A percentile compares a stretch with the other conserved stretches of the same genome.
phyloP scores from a whole-genome alignment of 306 rosid species.

The Quercus mongolica region DNA sequence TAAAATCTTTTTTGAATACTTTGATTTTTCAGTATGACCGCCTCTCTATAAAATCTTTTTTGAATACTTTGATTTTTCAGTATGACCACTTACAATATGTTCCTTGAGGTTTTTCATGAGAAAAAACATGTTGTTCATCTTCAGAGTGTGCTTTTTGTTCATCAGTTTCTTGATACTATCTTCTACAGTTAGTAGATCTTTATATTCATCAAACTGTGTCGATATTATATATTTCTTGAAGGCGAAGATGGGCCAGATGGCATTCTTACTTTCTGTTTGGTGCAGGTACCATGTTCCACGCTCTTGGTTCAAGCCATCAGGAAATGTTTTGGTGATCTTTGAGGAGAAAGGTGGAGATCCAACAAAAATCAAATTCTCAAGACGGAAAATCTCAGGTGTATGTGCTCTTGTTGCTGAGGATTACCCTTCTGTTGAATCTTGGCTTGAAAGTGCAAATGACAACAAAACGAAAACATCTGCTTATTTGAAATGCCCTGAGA shows the following conservation, averaged over 20 bases:
- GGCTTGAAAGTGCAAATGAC: conserved; percentile 31
- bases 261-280: conserved; percentile 9
- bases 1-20: neutral
- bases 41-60: neutral
- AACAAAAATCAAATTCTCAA: conserved; percentile 44
- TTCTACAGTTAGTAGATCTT: neutral
- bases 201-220: neutral
- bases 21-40: neutral
- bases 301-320: conserved; percentile 93
- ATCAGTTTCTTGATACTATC: neutral
- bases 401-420: conserved; percentile 69
- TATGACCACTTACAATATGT: neutral
- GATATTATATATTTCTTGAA: neutral
- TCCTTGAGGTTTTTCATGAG: neutral
- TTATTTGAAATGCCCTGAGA: conserved; percentile 56
- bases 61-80: neutral
- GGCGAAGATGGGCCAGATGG: neutral
- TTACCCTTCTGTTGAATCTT: conserved; percentile 47
- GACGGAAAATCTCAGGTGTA: conserved; percentile 45
- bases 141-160: neutral
- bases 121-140: neutral
- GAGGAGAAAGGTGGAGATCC: conserved; percentile 97
- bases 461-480: conserved; percentile 31
- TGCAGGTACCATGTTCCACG: conserved; percentile 94
- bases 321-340: conserved; percentile 74